Evolutionary conservation across 225 moss, liverwort and hornwort species (phyloP).

Genomic region (Physcomitrium patens): DNA sequence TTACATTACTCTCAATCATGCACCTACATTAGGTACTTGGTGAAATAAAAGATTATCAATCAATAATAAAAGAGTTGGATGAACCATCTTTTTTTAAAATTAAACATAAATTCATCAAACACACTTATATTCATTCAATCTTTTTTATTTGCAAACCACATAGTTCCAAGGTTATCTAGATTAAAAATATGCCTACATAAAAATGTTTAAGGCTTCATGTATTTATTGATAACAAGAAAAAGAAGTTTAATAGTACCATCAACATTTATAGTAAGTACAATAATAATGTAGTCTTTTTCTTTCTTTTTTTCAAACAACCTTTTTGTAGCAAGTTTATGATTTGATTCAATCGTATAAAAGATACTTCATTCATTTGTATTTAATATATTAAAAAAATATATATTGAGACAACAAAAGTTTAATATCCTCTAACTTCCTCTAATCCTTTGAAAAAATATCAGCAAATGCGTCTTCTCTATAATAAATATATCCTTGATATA

Average conservation of each 20-base stretch:
- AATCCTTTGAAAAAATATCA: no score
- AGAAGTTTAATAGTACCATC: not conserved
- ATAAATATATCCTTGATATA: no score
- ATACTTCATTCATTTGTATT: no score
- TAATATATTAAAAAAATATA: no score
- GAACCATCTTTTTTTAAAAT: not conserved
- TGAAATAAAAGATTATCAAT: not conserved
- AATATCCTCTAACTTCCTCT: no score
- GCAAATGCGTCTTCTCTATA: no score
- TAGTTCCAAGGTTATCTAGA: not conserved
- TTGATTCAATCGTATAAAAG: no score
- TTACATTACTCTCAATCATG: not conserved
- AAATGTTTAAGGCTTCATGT: not conserved
- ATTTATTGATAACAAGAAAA: slow-evolving; percentile 6
- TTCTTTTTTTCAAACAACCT: slow-evolving; percentile 4
- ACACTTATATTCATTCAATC: not conserved
- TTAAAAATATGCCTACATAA: not conserved
- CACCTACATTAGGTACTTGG: no score
- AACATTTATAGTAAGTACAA: no score
- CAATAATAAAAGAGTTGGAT: no score
- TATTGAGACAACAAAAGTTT: no score
- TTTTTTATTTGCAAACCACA: not conserved
- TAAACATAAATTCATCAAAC: not conserved
- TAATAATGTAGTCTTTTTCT: not conserved
- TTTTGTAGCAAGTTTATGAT: no score